Conservation (phyloP, 2,329 filamentous ascomycete species). For the Periconia digitata region DNA sequence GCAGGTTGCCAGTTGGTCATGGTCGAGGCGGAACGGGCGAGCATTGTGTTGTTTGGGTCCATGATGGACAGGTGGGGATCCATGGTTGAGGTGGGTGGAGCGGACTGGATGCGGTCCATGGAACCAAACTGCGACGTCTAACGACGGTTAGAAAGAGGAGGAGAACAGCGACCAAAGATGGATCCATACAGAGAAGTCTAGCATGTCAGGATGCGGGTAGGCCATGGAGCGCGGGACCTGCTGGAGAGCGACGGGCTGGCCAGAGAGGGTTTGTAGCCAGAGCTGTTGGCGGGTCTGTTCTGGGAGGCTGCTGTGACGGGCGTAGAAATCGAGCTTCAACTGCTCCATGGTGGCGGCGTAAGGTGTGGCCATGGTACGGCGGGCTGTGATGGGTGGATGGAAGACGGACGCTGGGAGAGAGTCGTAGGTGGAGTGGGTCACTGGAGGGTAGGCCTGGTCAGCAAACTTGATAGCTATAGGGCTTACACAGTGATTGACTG, state of each 20-base stretch:
- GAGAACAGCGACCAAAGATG: constrained; percentile 27
- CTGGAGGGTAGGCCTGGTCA: constrained; percentile 15
- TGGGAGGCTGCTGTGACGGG: constrained; percentile 32
- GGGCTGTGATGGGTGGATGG: constrained; percentile 4
- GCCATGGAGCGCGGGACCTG: constrained; percentile 41
- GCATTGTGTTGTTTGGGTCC: constrained; percentile 11
- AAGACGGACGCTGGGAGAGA: constrained; percentile 15
- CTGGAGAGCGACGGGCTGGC: constrained; percentile 26
- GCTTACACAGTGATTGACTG: no score
- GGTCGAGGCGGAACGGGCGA: constrained; percentile 26
- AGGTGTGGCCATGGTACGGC: constrained; percentile 28
- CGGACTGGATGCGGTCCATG: constrained; percentile 40
- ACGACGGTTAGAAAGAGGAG: constrained; percentile 31
- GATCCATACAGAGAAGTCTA: constrained; percentile 36
- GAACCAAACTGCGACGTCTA: constrained; percentile 25
- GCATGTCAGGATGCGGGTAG: constrained; percentile 21
- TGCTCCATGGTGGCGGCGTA: constrained; percentile 33
- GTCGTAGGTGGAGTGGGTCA: constrained; percentile 19
- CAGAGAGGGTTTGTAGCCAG: constrained; percentile 34
- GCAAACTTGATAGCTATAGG: no score
- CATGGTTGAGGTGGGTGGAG: constrained; percentile 31
- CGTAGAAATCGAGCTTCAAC: constrained; percentile 41
- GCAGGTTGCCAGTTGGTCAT: constrained; percentile 26
- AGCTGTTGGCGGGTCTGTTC: constrained; percentile 38
- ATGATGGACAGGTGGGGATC: constrained; percentile 30